Percentiles rank a stretch among this genome's conserved stretches.
phyloP scores from a whole-genome alignment of 2,329 filamentous ascomycete genomes.

The Monilinia fructigena region DNA sequence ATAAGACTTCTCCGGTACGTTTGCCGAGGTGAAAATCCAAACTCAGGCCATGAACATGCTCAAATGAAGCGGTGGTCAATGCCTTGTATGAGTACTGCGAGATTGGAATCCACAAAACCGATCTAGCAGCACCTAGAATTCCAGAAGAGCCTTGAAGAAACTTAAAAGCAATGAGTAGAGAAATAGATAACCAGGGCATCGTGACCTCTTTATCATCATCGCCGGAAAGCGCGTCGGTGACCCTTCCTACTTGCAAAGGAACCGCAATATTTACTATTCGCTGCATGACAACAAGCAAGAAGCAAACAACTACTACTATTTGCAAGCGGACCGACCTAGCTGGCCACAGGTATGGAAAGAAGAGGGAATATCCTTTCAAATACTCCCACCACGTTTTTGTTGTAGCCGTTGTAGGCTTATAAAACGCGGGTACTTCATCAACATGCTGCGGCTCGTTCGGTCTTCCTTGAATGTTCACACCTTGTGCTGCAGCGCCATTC shows the following conservation, averaged over 20 bases:
- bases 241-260: slow-evolving; percentile 73
- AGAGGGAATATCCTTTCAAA: slow-evolving; percentile 83
- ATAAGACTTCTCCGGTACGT: slow-evolving; percentile 92
- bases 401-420: slow-evolving; percentile 80
- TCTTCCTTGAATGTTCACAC: slow-evolving; percentile 51
- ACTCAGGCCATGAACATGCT: slow-evolving; percentile 93
- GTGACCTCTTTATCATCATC: slow-evolving; percentile 46
- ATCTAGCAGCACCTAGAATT: slow-evolving; percentile 76
- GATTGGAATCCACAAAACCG: slow-evolving; percentile 91
- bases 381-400: slow-evolving; percentile 97
- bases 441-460: slow-evolving; percentile 44
- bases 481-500: slow-evolving; percentile 35
- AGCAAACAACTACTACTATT: slow-evolving; percentile 77
- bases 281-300: slow-evolving; percentile 75
- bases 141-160: slow-evolving; percentile 87
- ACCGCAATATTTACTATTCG: slow-evolving; percentile 84
- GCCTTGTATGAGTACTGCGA: slow-evolving; percentile 96
- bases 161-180: slow-evolving; percentile 73
- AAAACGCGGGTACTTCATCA: slow-evolving; percentile 74
- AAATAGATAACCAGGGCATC: slow-evolving; percentile 71
- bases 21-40: slow-evolving; percentile 96
- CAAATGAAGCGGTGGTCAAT: slow-evolving; percentile 90
- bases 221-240: slow-evolving; percentile 70
- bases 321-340: slow-evolving; percentile 75
- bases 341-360: slow-evolving; percentile 97